Evolutionary conservation across 1,284 basidiomycete species (phyloP), one percentile per base, ranked within the genome.

Genomic region (Malassezia vespertilionis): DNA sequence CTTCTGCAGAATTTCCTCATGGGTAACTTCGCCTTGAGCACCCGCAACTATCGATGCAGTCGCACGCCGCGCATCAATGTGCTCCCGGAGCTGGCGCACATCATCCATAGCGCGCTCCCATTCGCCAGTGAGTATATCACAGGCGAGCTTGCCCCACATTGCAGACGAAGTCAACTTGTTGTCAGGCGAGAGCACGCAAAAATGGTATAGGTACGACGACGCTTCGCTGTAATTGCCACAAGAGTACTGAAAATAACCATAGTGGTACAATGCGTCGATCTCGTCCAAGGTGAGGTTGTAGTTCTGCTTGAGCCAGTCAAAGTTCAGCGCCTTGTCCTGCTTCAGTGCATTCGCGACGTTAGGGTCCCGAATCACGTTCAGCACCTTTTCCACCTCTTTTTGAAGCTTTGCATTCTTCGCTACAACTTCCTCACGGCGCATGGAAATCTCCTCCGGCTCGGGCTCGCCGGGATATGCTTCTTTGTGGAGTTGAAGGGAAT

Each of bases 71-170:
- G 53, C 56, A 72, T 97, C 91, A 69, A 97, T 84, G 48, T 83
- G 76, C 53, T 97, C 91, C 33, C 87, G 81, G 15, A 97, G 79
- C 39, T 85, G 83, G 74, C 90, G 90, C 60, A 97, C 80, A 71
- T 96, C 91, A 65, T 86, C 83, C 10, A 95, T 78, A 0, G 91
- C 90, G 21, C 82, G 79, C 57, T 93, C 88, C 87, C 88, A 96
- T 61, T 85, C 83, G 45, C 91, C 93, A 4, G 83, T 83, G 40
- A 97, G 81, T 65, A 93, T 93, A 72, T 96, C 88, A 37, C 84
- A 88, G 24, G 90, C 87, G 54, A 97, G 83, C 74, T 96, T 95
- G 31, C 91, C 91, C 93, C 91, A 97, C 74, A 90, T 85, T 5
- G 89, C 86, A 9, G 91, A 96, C 40, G 87, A 82, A 73, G 84